phyloP scores from a whole-genome alignment of 441 rosid genomes.

The Rhodomyrtus psidioides region DNA sequence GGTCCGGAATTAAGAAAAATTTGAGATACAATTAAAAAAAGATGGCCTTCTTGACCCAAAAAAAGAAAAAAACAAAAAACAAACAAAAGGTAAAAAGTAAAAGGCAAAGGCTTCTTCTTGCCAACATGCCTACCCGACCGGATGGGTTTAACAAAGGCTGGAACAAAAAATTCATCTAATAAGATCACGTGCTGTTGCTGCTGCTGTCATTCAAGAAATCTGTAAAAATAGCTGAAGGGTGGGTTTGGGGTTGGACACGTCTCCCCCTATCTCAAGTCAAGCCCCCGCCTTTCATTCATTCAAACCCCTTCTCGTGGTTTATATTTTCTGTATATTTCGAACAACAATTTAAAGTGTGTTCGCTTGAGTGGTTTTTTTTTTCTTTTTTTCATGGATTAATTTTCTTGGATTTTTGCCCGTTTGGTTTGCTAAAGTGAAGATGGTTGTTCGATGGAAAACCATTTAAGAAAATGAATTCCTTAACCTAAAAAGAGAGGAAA shows the following conservation, averaged over 20 bases:
- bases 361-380: neutral
- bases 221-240: neutral
- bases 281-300: neutral
- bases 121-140: neutral
- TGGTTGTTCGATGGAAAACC: neutral
- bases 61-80: neutral
- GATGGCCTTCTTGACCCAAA: no score
- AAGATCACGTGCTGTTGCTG: neutral
- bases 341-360: neutral
- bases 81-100: no score
- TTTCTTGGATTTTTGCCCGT: neutral
- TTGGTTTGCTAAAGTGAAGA: neutral
- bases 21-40: no score
- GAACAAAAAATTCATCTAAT: neutral
- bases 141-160: neutral
- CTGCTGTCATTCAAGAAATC: neutral
- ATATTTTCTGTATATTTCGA: neutral
- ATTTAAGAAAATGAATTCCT: neutral
- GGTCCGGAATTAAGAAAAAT: no score
- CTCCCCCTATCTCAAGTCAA: neutral
- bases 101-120: neutral
- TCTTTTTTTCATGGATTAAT: no score
- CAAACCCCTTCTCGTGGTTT: no score
- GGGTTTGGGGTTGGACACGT: neutral
- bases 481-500: accelerated